A percentile compares a stretch with the other conserved stretches of the same genome.
Conservation (phyloP, 768 basidiomycete species). For the Collybia sp. region DNA sequence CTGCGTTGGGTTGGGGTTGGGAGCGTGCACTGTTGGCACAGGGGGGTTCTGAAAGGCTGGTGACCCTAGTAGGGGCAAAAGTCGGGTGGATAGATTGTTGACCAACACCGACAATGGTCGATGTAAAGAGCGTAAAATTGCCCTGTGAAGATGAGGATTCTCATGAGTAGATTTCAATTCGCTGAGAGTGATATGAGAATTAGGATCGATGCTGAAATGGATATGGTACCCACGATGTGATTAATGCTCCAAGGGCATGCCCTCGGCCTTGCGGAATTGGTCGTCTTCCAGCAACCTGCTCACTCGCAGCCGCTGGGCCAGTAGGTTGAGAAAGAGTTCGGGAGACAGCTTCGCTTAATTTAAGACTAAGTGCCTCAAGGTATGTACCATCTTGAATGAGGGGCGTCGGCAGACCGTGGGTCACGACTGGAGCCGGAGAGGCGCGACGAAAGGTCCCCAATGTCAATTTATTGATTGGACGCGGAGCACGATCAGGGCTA, state of each 20-base stretch:
- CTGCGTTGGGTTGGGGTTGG: constrained; percentile 62
- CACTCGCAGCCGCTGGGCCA: constrained; percentile 44
- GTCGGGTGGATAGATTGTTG: constrained; percentile 61
- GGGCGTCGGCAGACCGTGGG: constrained; percentile 32
- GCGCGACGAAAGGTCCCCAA: constrained; percentile 55
- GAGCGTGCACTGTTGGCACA: constrained; percentile 43
- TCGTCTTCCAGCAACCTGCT: constrained; percentile 59
- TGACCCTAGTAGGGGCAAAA: constrained; percentile 64
- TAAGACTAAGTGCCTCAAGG: constrained; percentile 69
- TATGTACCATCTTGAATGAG: constrained; percentile 78
- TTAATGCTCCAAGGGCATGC: constrained; percentile 57
- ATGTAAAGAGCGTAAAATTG: constrained; percentile 69
- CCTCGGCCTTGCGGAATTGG: constrained; percentile 77
- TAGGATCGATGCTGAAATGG: constrained; percentile 6
- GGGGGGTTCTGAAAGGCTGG: constrained; percentile 51
- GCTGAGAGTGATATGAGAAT: constrained; percentile 30
- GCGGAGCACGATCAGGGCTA: constrained; percentile 38
- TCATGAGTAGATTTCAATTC: constrained; percentile 64
- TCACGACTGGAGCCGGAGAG: constrained; percentile 37
- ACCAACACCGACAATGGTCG: constrained; percentile 73
- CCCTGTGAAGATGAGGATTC: constrained; percentile 61
- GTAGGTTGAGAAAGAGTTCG: constrained; percentile 66
- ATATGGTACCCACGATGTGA: constrained; percentile 55
- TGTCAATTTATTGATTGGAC: constrained; percentile 54
- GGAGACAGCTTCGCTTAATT: constrained; percentile 78